Base-by-base conservation (phyloP, 371 early-diverging fungal species). In the Mortierella sp. region DNA sequence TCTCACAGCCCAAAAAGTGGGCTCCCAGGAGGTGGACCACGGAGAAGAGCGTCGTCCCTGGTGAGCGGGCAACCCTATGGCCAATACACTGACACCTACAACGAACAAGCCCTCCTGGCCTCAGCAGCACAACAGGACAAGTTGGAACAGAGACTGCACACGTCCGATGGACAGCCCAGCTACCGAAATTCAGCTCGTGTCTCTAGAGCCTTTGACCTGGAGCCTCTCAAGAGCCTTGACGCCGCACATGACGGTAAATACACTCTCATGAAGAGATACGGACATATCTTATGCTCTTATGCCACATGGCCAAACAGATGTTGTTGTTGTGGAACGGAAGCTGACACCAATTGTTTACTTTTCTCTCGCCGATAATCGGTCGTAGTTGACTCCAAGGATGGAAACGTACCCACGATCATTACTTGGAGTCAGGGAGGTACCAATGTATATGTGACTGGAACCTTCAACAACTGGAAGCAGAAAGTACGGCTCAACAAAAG, bases 381-480 rank as follows among this genome's bases (percentile, higher is more conserved):
- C 44, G 31, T 28, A 55, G n/a, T 79, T 81, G 82, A 79, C 44
- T 45, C 70, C 3, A 71, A 75, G 77, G 86, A 86, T 73, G 87
- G 83, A 6, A 73, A 77, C 71, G 87, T 96, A 57, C 95, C 95
- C 0, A 96, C 96, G 21, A 96, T 98, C 74, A 95, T 98, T 34
- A 93, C 93, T 31, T 99, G 99, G 99, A 92, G 94, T 19, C 96
- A 96, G 79, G 96, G 96, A 28, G 98, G 97, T 28, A 88, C 94
- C 24, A 92, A 90, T 73, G 99, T 99, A 6, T 97, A 95, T 88
- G 92, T 99, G 21, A 97, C 98, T 6, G 99, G 99, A 26, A 97
- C 98, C n/a, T 99, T 99, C 84, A 98, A 98, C 90, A 96, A 96
- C 68, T 99, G 99, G 99, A 96, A 95, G 82, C 95, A 97, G 81